Conservation (phyloP, 139 green algal species). For the Volvox reticuliferus region DNA sequence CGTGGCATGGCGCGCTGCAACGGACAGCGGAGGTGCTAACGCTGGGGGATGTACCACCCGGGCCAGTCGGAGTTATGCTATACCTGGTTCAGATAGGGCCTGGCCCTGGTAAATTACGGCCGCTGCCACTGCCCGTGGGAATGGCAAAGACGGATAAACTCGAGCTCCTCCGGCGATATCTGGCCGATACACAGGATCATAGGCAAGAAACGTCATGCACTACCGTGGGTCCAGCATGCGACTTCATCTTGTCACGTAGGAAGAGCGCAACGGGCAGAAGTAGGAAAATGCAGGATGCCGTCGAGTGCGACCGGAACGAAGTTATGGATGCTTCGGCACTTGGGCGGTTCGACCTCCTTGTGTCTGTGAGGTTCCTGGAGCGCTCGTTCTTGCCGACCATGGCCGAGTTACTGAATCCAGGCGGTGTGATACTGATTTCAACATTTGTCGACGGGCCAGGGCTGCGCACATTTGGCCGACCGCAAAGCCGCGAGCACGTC, state of each 20-base stretch:
- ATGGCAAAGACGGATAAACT: background rate
- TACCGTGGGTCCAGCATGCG: too few species aligned
- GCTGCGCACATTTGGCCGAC: slow-evolving; percentile 54
- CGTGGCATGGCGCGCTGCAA: slow-evolving; percentile 51
- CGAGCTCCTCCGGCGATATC: slow-evolving; percentile 14
- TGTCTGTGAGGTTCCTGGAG: slow-evolving; percentile 60
- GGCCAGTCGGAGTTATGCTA: background rate
- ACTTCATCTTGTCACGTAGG: too few species aligned
- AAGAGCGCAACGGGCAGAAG: too few species aligned
- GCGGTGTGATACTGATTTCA: slow-evolving; percentile 57
- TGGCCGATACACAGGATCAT: background rate
- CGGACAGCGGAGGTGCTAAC: slow-evolving; percentile 31
- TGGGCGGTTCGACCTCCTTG: slow-evolving; percentile 51
- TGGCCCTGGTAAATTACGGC: background rate
- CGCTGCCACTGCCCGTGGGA: background rate
- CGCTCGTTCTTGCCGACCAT: slow-evolving; percentile 49
- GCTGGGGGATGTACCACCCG: slow-evolving; percentile 1
- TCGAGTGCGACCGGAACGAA: background rate
- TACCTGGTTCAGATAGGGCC: slow-evolving; percentile 14
- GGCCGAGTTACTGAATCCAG: slow-evolving; percentile 34
- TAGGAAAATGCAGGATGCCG: background rate
- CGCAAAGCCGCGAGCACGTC: slow-evolving; percentile 52
- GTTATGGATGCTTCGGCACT: background rate
- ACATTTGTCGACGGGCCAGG: slow-evolving; percentile 62
- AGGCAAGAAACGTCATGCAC: too few species aligned